Conservation (phyloP, 2,329 filamentous ascomycete species). For the Stachybotrys chlorohalonatus region DNA sequence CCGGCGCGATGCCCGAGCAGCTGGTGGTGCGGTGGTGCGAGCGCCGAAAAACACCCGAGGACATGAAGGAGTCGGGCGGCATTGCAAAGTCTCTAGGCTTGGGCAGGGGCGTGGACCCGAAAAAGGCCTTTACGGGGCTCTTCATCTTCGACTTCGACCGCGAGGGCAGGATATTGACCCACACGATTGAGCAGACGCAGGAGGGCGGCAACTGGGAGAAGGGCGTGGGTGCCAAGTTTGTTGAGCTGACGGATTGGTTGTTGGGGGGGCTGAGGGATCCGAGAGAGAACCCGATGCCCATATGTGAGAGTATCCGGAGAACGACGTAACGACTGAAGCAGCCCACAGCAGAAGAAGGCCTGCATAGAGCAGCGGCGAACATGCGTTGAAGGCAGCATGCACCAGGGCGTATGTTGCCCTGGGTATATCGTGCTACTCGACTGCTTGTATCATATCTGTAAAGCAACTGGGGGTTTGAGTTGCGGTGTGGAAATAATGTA, state of each 20-base stretch:
- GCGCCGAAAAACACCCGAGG: conserved; percentile 19
- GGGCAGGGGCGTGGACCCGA: conserved; percentile 34
- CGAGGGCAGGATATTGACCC: conserved; percentile 72
- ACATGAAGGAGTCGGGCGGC: conserved; percentile 24
- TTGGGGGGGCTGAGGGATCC: conserved; percentile 58
- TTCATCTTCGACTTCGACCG: conserved; percentile 95
- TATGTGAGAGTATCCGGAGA: conserved; percentile 22
- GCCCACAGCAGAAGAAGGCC: background rate
- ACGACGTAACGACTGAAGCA: conserved; percentile 9
- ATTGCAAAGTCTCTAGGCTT: conserved; percentile 34
- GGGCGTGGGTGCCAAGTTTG: conserved; percentile 71
- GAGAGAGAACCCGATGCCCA: conserved; percentile 21
- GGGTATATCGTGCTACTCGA: background rate
- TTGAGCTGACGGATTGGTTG: conserved; percentile 90
- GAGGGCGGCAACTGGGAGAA: conserved; percentile 76
- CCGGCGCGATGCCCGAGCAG: conserved; percentile 62
- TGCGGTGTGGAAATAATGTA: background rate
- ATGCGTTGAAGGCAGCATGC: background rate
- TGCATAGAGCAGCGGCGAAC: background rate
- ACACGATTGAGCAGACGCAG: conserved; percentile 91
- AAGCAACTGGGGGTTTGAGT: background rate
- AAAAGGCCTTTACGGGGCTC: conserved; percentile 76
- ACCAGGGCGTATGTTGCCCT: background rate
- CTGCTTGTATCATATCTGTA: background rate
- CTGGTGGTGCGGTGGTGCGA: conserved; percentile 82